Evolutionary conservation across 1,284 basidiomycete species (phyloP), one percentile per base, ranked within the genome.

Genomic region (Apiotrichum gamsii): DNA sequence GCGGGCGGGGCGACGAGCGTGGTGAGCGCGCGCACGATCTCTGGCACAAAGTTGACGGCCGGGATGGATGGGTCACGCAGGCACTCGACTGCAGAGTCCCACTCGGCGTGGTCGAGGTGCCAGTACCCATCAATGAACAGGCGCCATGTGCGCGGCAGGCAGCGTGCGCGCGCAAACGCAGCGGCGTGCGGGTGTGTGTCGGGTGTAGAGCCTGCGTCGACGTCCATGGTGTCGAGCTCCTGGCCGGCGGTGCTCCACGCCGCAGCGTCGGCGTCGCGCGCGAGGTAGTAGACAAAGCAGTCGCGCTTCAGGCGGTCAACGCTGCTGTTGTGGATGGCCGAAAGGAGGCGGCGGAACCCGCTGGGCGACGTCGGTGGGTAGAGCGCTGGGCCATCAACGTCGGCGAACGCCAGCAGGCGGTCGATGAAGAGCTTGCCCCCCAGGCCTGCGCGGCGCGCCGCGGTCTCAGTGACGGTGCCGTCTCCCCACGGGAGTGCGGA

Each of bases 41-140:
- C 46, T 4, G 64, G 58, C 21, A 64, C 44, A 43, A 67, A 70
- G 49, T 70, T 62, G 45, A 70, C 47, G 11, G 58, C 57, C 16
- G 59, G 57, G 37, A 70, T 62, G 14, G 54, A 47, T 3, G 69
- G 67, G 45, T 69, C 58, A 3, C 58, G 58, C 9, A 70, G 56
- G 29, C 39, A 39, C 11, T 39, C 46, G 20, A 47, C 37, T 43
- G 59, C 58, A 19, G 59, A 58, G 36, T 62, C 59, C 57, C 60
- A 70, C 11, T 49, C 19, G 4, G 55, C 61, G 43, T 68, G 56
- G 51, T 70, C 69, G 23, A 70, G 52, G 5, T 45, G 45, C 65
- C 67, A 69, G 51, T 70, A 70, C 2, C 67, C 67, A 49, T 62
- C 57, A 39, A 69, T 66, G 44, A 65, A 64, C 34, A 55, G 54